phyloP scores from a whole-genome alignment of 2,329 filamentous ascomycete species.

The Tolypocladium endophyticum region DNA sequence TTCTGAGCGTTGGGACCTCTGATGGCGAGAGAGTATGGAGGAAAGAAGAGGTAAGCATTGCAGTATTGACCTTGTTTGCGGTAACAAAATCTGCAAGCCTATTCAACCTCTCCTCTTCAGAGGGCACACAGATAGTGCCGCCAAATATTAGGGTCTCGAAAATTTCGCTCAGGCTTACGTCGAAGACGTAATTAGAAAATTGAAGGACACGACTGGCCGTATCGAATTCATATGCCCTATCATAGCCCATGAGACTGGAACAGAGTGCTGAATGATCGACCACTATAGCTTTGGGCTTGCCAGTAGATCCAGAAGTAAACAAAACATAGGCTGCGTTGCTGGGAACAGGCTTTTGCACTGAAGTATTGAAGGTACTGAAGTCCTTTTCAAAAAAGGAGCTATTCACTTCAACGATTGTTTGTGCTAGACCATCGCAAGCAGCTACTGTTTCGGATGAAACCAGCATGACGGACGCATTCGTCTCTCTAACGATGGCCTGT shows the following conservation, averaged over 20 bases:
- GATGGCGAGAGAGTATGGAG: neutral
- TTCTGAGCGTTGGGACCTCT: constrained; percentile 1
- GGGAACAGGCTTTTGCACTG: neutral
- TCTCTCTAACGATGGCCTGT: neutral
- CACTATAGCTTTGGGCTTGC: neutral
- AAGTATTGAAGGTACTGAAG: neutral
- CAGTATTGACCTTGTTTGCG: neutral
- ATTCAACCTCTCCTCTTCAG: neutral
- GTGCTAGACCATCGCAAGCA: neutral
- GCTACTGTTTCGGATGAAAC: neutral
- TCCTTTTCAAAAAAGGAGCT: no score
- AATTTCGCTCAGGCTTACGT: constrained; percentile 3
- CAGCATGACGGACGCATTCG: neutral
- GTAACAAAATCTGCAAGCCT: neutral
- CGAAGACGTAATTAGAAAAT: constrained; percentile 5
- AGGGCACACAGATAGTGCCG: constrained; percentile 4
- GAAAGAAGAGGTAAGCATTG: constrained; percentile 2
- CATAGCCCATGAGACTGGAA: neutral
- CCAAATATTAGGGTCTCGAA: constrained; percentile 2
- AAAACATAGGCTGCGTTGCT: constrained; percentile 10
- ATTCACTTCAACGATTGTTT: neutral
- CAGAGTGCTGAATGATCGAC: neutral
- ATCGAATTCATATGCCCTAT: neutral
- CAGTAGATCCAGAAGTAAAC: neutral
- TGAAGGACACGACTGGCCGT: neutral